A percentile compares a stretch with the other conserved stretches of the same genome.
phyloP scores from a whole-genome alignment of 768 basidiomycete genomes.

The Russula virescens region DNA sequence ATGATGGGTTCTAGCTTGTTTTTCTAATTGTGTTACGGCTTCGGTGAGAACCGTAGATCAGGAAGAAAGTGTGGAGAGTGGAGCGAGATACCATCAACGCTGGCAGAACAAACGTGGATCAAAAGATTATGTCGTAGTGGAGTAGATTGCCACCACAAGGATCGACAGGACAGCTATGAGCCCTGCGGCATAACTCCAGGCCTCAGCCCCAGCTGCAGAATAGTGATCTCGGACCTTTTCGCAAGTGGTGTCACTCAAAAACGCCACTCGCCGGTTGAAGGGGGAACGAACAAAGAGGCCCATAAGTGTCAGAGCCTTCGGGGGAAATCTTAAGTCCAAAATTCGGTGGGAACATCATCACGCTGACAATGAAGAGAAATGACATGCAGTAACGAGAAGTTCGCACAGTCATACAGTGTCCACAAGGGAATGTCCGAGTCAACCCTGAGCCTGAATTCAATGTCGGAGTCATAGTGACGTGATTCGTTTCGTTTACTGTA shows the following conservation, averaged over 20 bases:
- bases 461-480: no score
- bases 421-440: no score
- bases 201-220: neutral
- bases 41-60: neutral
- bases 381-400: neutral
- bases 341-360: neutral
- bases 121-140: no score
- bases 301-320: neutral
- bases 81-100: no score
- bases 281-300: neutral
- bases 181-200: neutral
- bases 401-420: conserved; percentile 9
- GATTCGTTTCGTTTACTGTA: no score
- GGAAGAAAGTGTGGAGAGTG: neutral
- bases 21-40: neutral
- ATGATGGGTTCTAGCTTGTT: neutral
- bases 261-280: neutral
- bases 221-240: neutral
- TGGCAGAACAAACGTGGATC: no score
- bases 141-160: neutral
- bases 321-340: neutral
- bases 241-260: neutral
- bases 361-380: no score
- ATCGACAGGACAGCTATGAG: neutral
- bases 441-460: no score